Conservation (phyloP, 371 early-diverging fungal species). For the Mucor plumbeus region DNA sequence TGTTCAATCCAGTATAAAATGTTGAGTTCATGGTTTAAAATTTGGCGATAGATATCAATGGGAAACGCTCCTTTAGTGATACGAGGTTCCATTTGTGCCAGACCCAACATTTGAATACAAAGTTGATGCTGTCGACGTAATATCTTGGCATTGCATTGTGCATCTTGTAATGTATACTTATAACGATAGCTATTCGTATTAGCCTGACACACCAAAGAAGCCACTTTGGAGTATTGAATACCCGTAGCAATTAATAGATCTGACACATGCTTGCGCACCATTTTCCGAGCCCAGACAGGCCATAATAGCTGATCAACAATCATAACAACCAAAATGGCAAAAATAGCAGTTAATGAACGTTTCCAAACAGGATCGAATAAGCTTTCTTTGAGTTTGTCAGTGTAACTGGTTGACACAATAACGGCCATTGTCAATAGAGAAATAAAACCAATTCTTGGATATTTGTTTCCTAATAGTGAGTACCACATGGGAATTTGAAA, state of each 20-base stretch:
- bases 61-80: constrained; percentile 48
- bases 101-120: constrained; percentile 28
- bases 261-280: constrained; percentile 30
- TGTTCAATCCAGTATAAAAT: constrained; percentile 50
- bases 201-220: constrained; percentile 43
- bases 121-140: constrained; percentile 27
- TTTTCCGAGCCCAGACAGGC: constrained; percentile 50
- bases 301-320: constrained; percentile 39
- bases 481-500: constrained; percentile 52
- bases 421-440: constrained; percentile 49
- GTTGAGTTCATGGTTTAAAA: constrained; percentile 39
- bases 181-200: constrained; percentile 34
- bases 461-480: constrained; percentile 26
- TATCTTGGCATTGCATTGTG: constrained; percentile 1
- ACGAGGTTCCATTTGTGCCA: constrained; percentile 41
- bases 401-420: constrained; percentile 37
- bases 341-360: constrained; percentile 39
- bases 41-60: constrained; percentile 24
- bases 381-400: constrained; percentile 27
- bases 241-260: constrained; percentile 45
- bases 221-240: constrained; percentile 48
- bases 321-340: constrained; percentile 47
- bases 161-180: constrained; percentile 23
- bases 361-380: constrained; percentile 44
- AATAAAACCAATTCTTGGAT: constrained; percentile 50